phyloP scores from a whole-genome alignment of 495 filamentous ascomycete species.

The Chaetomium cochliodes region DNA sequence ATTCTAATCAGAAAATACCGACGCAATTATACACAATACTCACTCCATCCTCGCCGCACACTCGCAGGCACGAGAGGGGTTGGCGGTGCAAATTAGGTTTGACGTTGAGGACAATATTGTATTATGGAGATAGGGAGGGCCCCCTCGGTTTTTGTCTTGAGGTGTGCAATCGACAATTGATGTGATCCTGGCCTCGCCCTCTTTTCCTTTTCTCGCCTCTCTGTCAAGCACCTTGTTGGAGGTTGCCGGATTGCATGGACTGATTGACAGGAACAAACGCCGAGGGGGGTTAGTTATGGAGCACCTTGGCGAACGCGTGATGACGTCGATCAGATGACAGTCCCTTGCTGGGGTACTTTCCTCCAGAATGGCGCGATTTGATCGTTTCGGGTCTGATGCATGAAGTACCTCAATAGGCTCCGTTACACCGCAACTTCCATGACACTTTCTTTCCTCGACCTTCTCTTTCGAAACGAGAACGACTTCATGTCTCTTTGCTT shows the following conservation, averaged over 20 bases:
- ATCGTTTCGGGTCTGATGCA: not conserved
- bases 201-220: not conserved
- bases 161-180: too few species aligned
- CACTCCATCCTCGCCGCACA: too few species aligned
- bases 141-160: too few species aligned
- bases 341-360: not conserved
- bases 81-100: too few species aligned
- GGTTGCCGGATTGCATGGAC: not conserved
- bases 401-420: not conserved
- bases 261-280: constrained; percentile 4
- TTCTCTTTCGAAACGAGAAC: not conserved
- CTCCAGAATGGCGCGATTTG: not conserved
- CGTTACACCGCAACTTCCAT: constrained; percentile 4
- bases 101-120: too few species aligned
- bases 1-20: too few species aligned
- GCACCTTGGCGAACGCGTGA: constrained; percentile 4
- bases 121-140: too few species aligned
- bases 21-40: too few species aligned
- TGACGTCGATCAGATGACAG: constrained; percentile 9
- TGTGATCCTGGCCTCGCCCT: too few species aligned
- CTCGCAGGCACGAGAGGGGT: too few species aligned
- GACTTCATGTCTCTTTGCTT: not conserved
- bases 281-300: not conserved
- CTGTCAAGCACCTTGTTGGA: not conserved
- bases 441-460: not conserved